phyloP scores from a whole-genome alignment of 1,284 basidiomycete genomes.

The Melanopsichium pennsylvanicum region DNA sequence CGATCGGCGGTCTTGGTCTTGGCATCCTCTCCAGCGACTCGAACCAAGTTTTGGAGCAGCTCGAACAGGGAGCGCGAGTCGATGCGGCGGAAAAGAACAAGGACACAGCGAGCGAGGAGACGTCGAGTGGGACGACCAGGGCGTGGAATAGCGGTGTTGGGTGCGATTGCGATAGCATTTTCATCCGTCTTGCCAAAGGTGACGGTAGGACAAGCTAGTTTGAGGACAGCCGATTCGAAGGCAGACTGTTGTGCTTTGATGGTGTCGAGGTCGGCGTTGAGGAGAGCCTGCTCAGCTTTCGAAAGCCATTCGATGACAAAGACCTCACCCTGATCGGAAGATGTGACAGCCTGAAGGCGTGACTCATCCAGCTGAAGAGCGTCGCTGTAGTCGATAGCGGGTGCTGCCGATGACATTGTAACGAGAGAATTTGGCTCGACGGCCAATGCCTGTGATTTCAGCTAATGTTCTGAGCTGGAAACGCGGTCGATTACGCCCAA shows the following conservation, averaged over 20 bases:
- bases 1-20: slow-evolving; percentile 74
- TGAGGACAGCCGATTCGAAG: slow-evolving; percentile 74
- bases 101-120: slow-evolving; percentile 79
- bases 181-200: slow-evolving; percentile 27
- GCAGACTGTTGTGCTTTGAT: slow-evolving; percentile 74
- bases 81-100: slow-evolving; percentile 79
- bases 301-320: slow-evolving; percentile 84
- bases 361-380: slow-evolving; percentile 43
- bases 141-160: slow-evolving; percentile 44
- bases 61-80: slow-evolving; percentile 84
- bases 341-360: slow-evolving; percentile 66
- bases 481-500: too few relatives aligned
- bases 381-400: slow-evolving; percentile 12
- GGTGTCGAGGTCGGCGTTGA: slow-evolving; percentile 57
- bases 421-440: too few relatives aligned
- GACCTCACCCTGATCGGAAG: slow-evolving; percentile 79
- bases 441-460: too few relatives aligned
- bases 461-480: too few relatives aligned
- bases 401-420: slow-evolving; percentile 15
- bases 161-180: slow-evolving; percentile 13
- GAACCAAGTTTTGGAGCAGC: slow-evolving; percentile 71
- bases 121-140: slow-evolving; percentile 87
- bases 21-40: slow-evolving; percentile 45
- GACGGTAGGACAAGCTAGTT: slow-evolving; percentile 69
- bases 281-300: slow-evolving; percentile 73